Conservation (phyloP, 805 yeast genomes). For the Yarrowia porcina region DNA sequence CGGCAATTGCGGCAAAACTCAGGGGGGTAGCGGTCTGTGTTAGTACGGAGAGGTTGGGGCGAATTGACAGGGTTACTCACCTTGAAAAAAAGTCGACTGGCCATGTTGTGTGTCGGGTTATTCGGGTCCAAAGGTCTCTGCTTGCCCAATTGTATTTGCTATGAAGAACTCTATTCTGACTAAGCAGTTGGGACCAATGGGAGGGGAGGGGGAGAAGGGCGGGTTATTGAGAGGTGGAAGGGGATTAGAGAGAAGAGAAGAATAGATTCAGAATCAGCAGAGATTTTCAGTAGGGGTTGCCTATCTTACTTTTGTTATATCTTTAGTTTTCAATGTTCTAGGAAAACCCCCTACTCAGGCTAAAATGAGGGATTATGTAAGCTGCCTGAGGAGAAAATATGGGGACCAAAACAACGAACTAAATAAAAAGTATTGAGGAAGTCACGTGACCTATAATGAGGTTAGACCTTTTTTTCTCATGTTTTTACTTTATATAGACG, state of each 20-base stretch:
- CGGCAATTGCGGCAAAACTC: slow-evolving; percentile 13
- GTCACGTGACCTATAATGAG: too few relatives aligned
- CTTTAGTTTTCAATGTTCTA: too few relatives aligned
- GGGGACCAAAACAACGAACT: too few relatives aligned
- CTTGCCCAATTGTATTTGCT: slow-evolving; percentile 20
- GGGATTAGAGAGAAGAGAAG: neutral
- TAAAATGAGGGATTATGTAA: too few relatives aligned
- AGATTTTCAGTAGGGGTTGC: neutral
- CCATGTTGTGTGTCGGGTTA: slow-evolving; percentile 3
- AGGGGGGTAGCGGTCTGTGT: slow-evolving; percentile 18
- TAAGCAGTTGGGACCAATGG: neutral
- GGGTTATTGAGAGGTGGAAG: too few relatives aligned
- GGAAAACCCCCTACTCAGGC: too few relatives aligned
- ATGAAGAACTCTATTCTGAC: neutral
- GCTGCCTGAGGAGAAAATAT: too few relatives aligned
- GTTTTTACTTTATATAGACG: too few relatives aligned
- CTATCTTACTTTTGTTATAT: neutral
- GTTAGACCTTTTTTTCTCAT: too few relatives aligned
- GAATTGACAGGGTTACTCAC: neutral
- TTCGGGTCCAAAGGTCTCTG: neutral
- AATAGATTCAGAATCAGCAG: neutral
- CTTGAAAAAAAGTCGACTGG: slow-evolving; percentile 25
- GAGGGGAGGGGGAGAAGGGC: neutral
- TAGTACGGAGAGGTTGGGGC: too few relatives aligned
- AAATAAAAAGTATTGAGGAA: too few relatives aligned